Conservation (phyloP, 257 asterid species). For the Solanum infundibuliforme region DNA sequence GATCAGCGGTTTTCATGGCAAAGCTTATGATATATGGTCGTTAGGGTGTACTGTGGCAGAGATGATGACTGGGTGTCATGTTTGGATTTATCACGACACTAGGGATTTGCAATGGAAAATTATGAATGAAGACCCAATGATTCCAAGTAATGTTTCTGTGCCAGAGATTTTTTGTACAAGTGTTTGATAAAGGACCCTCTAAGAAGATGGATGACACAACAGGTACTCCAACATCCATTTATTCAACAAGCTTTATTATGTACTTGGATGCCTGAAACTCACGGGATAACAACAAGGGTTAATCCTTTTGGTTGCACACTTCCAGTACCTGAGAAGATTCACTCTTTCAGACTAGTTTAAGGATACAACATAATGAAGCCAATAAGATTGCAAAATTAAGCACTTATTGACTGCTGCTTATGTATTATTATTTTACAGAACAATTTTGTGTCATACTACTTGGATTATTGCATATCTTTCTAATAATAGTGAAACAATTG, state of each 20-base stretch:
- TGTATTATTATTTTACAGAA: not conserved
- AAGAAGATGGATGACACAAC: constrained; percentile 4
- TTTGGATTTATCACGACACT: not conserved
- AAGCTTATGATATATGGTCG: not conserved
- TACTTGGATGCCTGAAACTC: not conserved
- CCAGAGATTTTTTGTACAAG: not conserved
- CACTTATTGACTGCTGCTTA: not conserved
- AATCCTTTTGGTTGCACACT: not conserved
- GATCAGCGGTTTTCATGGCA: not conserved
- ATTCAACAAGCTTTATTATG: not conserved
- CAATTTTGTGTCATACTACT: not conserved
- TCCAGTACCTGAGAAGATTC: not conserved
- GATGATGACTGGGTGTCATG: not conserved
- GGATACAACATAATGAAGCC: not conserved
- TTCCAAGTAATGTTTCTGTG: not conserved
- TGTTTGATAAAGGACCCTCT: not conserved
- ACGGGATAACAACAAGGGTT: not conserved
- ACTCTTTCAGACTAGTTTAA: not conserved
- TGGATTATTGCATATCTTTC: not conserved
- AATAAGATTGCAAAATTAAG: not conserved
- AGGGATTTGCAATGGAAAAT: not conserved
- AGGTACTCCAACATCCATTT: constrained; percentile 1
- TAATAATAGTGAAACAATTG: not conserved
- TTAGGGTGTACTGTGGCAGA: not conserved
- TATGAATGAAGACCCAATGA: not conserved